Percentiles rank a stretch among this genome's conserved stretches.
Conservation (phyloP, 352 stramenopile genomes). For the Blastocystis sp. region DNA sequence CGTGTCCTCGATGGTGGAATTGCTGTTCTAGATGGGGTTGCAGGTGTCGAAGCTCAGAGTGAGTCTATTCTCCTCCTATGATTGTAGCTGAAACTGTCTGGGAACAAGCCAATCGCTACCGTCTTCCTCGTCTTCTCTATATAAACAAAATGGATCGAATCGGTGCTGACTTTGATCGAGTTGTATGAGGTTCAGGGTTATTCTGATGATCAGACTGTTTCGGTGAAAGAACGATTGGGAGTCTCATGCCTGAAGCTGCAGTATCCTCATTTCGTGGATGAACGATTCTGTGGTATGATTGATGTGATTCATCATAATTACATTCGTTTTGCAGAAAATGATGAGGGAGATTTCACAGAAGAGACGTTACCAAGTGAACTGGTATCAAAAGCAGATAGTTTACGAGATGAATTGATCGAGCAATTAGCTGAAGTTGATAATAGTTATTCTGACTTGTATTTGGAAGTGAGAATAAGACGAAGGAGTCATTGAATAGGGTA, state of each 20-base stretch:
- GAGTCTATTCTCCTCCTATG: constrained; percentile 56
- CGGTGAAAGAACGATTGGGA: constrained; percentile 70
- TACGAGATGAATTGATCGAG: constrained; percentile 76
- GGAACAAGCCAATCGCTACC: constrained; percentile 87
- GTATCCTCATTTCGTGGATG: neutral
- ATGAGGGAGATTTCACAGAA: neutral
- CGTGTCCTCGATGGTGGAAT: constrained; percentile 92
- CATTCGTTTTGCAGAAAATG: neutral
- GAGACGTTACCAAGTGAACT: neutral
- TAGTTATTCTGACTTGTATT: constrained; percentile 90
- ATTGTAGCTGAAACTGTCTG: constrained; percentile 74
- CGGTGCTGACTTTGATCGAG: constrained; percentile 74
- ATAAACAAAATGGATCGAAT: constrained; percentile 98
- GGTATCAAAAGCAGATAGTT: neutral
- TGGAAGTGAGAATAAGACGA: constrained; percentile 65
- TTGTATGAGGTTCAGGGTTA: constrained; percentile 61
- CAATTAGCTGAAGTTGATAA: constrained; percentile 90
- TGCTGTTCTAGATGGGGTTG: constrained; percentile 88
- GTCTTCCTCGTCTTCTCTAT: constrained; percentile 92
- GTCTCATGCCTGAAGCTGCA: neutral
- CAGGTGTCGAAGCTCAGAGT: constrained; percentile 84
- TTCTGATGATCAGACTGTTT: constrained; percentile 68
- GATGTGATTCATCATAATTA: neutral
- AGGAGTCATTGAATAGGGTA: neutral
- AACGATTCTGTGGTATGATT: neutral